phyloP scores from a whole-genome alignment of 768 basidiomycete species.

The Tubosaeta sp. region DNA sequence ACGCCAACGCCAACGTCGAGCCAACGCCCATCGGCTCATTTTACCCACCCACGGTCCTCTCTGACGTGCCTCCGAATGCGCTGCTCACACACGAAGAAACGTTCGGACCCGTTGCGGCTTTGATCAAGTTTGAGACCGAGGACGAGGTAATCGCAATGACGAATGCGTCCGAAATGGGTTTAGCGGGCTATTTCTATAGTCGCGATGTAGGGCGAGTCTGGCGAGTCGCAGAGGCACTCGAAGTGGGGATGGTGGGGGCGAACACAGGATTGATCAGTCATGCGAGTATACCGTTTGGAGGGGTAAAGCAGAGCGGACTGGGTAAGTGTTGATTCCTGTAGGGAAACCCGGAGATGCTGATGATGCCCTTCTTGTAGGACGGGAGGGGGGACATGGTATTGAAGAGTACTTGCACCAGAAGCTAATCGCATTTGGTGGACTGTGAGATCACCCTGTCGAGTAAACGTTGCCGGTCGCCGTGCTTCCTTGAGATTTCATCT shows the following conservation, averaged over 20 bases:
- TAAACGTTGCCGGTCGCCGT: background rate
- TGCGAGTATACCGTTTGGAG: conserved; percentile 83
- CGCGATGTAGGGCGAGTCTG: conserved; percentile 84
- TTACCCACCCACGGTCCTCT: conserved; percentile 85
- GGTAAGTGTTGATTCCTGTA: conserved; percentile 30
- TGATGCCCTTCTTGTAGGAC: conserved; percentile 37
- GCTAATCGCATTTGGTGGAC: conserved; percentile 74
- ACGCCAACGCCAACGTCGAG: conserved; percentile 37
- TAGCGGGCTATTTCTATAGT: conserved; percentile 94
- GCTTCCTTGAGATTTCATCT: background rate
- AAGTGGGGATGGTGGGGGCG: conserved; percentile 89
- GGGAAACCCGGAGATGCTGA: background rate
- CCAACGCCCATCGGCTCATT: conserved; percentile 44
- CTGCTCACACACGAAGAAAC: conserved; percentile 81
- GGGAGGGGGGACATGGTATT: conserved; percentile 89
- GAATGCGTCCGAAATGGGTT: conserved; percentile 76
- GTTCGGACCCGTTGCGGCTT: conserved; percentile 86
- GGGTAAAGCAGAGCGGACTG: conserved; percentile 85
- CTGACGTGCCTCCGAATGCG: conserved; percentile 71
- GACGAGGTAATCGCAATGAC: conserved; percentile 86
- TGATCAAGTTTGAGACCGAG: conserved; percentile 90
- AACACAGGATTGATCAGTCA: conserved; percentile 81
- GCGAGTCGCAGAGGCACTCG: conserved; percentile 91
- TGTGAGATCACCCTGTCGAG: conserved; percentile 31
- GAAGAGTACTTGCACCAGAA: conserved; percentile 85